Evolutionary conservation across 2,329 filamentous ascomycete species (phyloP).

Genomic region (Hypoxylon sp.): DNA sequence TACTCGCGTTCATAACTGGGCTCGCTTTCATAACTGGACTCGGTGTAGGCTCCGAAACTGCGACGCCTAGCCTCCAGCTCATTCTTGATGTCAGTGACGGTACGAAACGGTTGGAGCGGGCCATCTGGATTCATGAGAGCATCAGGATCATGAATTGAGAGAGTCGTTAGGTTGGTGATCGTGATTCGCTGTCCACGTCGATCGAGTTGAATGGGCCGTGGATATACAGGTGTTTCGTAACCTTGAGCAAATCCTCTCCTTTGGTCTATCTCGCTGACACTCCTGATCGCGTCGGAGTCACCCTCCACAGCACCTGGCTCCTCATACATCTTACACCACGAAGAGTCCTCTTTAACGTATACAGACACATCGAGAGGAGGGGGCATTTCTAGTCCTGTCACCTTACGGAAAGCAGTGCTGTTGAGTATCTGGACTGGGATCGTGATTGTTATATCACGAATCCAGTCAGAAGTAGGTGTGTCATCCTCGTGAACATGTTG

Average conservation of each 20-base stretch:
- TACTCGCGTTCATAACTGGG: too few species aligned
- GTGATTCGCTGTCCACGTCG: background rate
- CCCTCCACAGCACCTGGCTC: conserved; percentile 39
- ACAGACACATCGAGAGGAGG: conserved; percentile 54
- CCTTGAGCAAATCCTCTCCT: conserved; percentile 23
- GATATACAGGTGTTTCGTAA: conserved; percentile 27
- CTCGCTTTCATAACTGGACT: background rate
- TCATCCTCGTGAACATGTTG: conserved; percentile 39
- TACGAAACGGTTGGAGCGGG: conserved; percentile 39
- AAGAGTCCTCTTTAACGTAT: conserved; percentile 55
- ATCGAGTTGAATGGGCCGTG: conserved; percentile 7
- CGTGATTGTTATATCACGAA: conserved; percentile 29
- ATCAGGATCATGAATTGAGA: conserved; percentile 36
- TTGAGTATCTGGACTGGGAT: conserved; percentile 58
- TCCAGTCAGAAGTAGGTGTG: conserved; percentile 14
- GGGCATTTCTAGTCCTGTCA: conserved; percentile 57
- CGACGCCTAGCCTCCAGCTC: background rate
- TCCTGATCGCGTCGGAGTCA: conserved; percentile 37
- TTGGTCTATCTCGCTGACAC: conserved; percentile 44
- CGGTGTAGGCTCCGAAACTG: background rate
- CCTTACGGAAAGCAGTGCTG: conserved; percentile 51
- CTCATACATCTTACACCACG: conserved; percentile 57
- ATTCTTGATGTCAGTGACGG: conserved; percentile 19
- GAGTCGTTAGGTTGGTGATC: conserved; percentile 4
- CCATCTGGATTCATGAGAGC: conserved; percentile 37